A percentile compares a stretch with the other conserved stretches of the same genome.
Conservation (phyloP, 2,329 filamentous ascomycete species). For the Didymella glomerata region DNA sequence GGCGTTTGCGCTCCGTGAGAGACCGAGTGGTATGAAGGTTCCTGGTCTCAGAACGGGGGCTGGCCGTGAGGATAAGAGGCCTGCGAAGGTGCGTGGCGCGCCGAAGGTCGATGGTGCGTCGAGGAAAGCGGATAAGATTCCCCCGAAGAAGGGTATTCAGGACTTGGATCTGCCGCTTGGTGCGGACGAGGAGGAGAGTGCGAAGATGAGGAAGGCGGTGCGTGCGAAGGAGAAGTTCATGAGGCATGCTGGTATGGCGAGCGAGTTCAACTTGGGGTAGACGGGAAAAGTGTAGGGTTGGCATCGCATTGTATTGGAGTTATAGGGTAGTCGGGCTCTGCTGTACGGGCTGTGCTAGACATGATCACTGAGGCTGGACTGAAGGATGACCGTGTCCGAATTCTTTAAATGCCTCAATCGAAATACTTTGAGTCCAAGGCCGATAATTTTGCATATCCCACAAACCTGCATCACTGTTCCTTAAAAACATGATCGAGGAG, state of each 20-base stretch:
- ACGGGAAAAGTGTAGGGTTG: not conserved
- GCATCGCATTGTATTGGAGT: not conserved
- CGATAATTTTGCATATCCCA: too few relatives aligned
- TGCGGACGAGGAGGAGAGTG: conserved; percentile 65
- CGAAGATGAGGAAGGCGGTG: conserved; percentile 69
- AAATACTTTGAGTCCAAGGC: too few relatives aligned
- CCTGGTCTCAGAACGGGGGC: conserved; percentile 60
- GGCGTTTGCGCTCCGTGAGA: conserved; percentile 87
- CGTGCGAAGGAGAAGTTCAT: conserved; percentile 55
- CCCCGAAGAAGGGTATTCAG: conserved; percentile 30
- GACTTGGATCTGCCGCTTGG: conserved; percentile 48
- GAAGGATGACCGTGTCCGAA: too few relatives aligned
- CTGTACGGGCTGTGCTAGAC: not conserved
- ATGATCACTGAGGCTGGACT: not conserved
- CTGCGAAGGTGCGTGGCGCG: conserved; percentile 54
- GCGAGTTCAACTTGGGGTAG: conserved; percentile 74
- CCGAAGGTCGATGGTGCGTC: conserved; percentile 49
- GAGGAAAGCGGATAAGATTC: conserved; percentile 43
- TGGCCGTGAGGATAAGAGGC: conserved; percentile 41
- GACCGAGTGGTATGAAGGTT: conserved; percentile 78
- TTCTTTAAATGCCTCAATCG: not conserved
- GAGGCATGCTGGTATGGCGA: conserved; percentile 63
- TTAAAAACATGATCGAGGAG: too few relatives aligned
- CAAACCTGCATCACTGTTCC: too few relatives aligned
- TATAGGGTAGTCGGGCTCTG: not conserved